These are phyloP conservation scores for Mortierella alpina DNA, from an alignment of 192 early-diverging fungal genomes.

Conservation along the genomic window DNA sequence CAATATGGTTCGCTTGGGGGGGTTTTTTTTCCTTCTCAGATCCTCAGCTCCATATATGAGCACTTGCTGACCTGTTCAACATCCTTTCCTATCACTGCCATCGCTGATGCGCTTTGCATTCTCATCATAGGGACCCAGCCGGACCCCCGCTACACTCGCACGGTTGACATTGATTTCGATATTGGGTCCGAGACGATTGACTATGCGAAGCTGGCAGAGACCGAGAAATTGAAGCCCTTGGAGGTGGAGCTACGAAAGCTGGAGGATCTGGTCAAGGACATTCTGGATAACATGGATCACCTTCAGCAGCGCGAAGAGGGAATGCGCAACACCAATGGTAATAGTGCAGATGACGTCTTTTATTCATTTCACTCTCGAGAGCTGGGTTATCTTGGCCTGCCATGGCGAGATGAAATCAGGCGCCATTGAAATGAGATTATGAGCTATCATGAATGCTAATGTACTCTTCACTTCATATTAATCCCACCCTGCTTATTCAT, in stretches of 20 bases:
- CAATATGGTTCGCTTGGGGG: background rate
- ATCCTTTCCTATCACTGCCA: constrained; percentile 4
- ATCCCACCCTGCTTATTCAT: background rate
- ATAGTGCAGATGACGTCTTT: background rate
- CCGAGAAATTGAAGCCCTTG: constrained; percentile 90
- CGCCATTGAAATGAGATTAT: background rate
- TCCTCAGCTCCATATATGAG: background rate
- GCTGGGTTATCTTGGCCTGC: too few species aligned
- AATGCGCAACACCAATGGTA: constrained; percentile 92
- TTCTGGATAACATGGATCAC: constrained; percentile 87
- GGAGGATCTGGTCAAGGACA: constrained; percentile 80
- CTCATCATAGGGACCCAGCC: constrained; percentile 57
- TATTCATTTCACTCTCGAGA: too few species aligned
- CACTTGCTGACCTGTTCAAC: background rate
- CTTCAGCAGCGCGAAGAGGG: constrained; percentile 84
- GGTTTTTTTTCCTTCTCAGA: background rate
- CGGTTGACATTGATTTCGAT: constrained; percentile 83
- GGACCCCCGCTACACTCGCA: constrained; percentile 65
- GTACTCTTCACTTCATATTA: background rate
- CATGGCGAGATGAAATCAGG: too few species aligned
- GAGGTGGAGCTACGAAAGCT: constrained; percentile 88
- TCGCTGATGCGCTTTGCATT: background rate
- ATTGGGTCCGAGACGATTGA: constrained; percentile 90
- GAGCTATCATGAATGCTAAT: background rate
- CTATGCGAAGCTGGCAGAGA: constrained; percentile 68